These are phyloP conservation scores for Ceratobasidium theobromae DNA, from an alignment of 1,284 basidiomycete genomes.

Conservation along the genomic window DNA sequence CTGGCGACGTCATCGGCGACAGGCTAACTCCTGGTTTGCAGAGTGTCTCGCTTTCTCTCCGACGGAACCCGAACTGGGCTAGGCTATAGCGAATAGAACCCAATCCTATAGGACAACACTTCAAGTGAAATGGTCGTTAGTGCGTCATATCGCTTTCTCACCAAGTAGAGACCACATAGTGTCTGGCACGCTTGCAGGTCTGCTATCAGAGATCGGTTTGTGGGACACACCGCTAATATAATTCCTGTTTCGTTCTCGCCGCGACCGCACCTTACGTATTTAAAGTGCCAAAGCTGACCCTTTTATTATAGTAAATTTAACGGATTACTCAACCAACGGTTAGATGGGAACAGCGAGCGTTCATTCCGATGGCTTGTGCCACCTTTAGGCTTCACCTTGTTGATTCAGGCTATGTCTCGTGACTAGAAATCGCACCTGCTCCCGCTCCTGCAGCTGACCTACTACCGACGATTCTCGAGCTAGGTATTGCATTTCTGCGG, in stretches of 20 bases:
- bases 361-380: no score
- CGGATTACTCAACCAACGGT: no score
- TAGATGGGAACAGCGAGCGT: no score
- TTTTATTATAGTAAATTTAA: no score
- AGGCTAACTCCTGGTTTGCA: neutral
- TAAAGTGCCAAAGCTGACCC: neutral
- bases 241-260: neutral
- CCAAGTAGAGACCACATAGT: neutral
- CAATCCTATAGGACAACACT: slow-evolving; percentile 3
- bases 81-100: neutral
- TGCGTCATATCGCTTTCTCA: neutral
- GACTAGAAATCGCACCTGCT: neutral
- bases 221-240: neutral
- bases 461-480: neutral
- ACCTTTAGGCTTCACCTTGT: neutral
- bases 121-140: neutral
- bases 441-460: neutral
- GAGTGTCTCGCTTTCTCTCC: neutral
- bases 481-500: neutral
- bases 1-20: neutral
- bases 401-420: neutral
- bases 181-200: neutral
- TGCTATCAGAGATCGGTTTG: neutral
- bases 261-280: no score
- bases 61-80: neutral